A percentile compares a stretch with the other conserved stretches of the same genome.
Evolutionary conservation across 2,329 filamentous ascomycete genomes (phyloP).

Genomic region (Ploettnerulaceae sp.): DNA sequence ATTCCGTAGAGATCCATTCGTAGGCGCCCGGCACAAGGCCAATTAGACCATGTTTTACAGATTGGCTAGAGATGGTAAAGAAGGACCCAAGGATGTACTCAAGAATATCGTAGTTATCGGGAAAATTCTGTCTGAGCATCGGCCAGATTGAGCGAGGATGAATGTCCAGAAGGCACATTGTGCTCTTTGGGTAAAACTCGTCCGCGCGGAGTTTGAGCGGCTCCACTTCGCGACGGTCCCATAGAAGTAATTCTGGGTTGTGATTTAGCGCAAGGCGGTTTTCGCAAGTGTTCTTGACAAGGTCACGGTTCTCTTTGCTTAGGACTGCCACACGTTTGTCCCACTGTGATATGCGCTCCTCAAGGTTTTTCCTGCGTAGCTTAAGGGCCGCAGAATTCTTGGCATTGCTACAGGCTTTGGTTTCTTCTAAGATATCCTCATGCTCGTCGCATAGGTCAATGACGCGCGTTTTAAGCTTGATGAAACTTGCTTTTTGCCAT

Average conservation of each 20-base stretch:
- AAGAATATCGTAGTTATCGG: constrained; percentile 43
- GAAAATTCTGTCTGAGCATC: constrained; percentile 40
- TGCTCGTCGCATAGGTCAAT: neutral
- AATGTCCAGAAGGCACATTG: constrained; percentile 59
- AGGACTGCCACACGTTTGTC: neutral
- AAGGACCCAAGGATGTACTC: constrained; percentile 47
- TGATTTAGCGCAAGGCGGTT: constrained; percentile 39
- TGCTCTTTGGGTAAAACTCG: constrained; percentile 64
- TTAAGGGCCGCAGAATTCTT: neutral
- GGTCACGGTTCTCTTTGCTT: neutral
- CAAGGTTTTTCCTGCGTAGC: neutral
- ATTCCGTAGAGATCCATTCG: constrained; percentile 46
- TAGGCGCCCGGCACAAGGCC: constrained; percentile 55
- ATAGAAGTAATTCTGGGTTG: constrained; percentile 51
- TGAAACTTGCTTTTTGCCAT: neutral
- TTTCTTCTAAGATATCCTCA: neutral
- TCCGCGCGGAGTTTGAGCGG: constrained; percentile 52
- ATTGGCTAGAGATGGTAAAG: constrained; percentile 32
- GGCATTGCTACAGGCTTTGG: neutral
- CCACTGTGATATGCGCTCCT: neutral
- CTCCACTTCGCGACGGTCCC: constrained; percentile 68
- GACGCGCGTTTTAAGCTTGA: no score
- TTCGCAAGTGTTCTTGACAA: neutral
- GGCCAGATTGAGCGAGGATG: constrained; percentile 53
- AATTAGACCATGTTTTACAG: constrained; percentile 44